Evolutionary conservation across 768 basidiomycete species (phyloP).

Genomic region (Lentinula detonsa): DNA sequence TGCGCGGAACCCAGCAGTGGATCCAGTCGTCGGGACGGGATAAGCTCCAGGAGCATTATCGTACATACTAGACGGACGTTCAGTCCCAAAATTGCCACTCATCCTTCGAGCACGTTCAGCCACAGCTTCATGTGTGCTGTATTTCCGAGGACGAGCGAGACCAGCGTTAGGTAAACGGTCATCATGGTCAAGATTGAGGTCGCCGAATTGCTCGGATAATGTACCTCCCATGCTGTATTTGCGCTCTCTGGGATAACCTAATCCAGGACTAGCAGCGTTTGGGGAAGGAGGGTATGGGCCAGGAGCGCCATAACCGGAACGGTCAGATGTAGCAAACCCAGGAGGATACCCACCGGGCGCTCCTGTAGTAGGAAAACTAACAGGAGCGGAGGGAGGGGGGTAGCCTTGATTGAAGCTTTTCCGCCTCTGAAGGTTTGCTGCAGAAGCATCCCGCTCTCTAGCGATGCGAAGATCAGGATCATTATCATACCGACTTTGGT

Average conservation of each 20-base stretch:
- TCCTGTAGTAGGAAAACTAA: conserved; percentile 24
- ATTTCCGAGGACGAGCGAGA: conserved; percentile 34
- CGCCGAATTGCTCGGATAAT: conserved; percentile 33
- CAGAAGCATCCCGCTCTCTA: conserved; percentile 45
- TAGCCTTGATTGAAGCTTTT: conserved; percentile 46
- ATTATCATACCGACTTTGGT: conserved; percentile 28
- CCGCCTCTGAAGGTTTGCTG: conserved; percentile 37
- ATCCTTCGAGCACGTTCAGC: conserved; percentile 29
- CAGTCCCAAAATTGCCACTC: conserved; percentile 31
- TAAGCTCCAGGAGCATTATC: conserved; percentile 17
- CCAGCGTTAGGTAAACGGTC: conserved; percentile 21
- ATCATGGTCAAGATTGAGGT: conserved; percentile 33
- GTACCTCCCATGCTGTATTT: conserved; percentile 25
- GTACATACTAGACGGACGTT: conserved; percentile 19
- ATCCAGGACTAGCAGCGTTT: conserved; percentile 11
- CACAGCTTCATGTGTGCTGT: conserved; percentile 35
- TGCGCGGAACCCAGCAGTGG: conserved; percentile 9
- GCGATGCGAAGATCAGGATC: conserved; percentile 52
- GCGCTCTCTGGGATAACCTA: conserved; percentile 21
- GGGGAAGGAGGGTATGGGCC: conserved; percentile 18
- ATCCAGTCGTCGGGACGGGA: conserved; percentile 9
- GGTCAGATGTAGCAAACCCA: conserved; percentile 14
- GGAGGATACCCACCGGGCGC: conserved; percentile 7
- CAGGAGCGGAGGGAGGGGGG: conserved; percentile 13
- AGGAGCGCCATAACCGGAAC: conserved; percentile 16